phyloP scores from a whole-genome alignment of 345 rosid species.

The sweet orange (Citrus sinensis) region DNA sequence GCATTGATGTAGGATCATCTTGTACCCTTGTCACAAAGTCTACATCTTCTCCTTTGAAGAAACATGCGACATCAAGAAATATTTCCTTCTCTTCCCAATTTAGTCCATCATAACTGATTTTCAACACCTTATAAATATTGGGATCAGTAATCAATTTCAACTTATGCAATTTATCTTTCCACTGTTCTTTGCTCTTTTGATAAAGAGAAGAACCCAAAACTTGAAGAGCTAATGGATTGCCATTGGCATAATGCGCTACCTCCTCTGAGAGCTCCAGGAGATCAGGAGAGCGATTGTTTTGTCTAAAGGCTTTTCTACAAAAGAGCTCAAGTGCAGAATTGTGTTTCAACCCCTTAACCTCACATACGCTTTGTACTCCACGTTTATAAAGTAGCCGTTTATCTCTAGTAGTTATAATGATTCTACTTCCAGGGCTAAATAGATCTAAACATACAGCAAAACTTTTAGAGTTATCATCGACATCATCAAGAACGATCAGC shows the following conservation, averaged over 20 bases:
- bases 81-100: slow-evolving; percentile 15
- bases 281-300: not conserved
- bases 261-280: not conserved
- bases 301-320: not conserved
- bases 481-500: slow-evolving; percentile 4
- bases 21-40: slow-evolving; percentile 20
- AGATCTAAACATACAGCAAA: not conserved
- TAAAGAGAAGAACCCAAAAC: slow-evolving; percentile 1
- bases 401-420: slow-evolving; percentile 3
- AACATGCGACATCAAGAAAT: slow-evolving; percentile 50
- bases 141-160: not conserved
- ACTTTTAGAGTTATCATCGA: not conserved
- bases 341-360: not conserved
- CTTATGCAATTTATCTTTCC: not conserved
- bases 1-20: not conserved
- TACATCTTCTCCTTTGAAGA: slow-evolving; percentile 26
- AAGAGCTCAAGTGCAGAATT: slow-evolving; percentile 13
- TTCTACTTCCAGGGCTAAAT: slow-evolving; percentile 3
- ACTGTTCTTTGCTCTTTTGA: not conserved
- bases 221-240: slow-evolving; percentile 14
- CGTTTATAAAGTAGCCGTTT: not conserved
- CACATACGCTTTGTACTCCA: not conserved
- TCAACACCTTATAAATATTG: not conserved
- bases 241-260: slow-evolving; percentile 4
- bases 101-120: slow-evolving; percentile 14